Percentiles rank a stretch among this genome's conserved stretches.
Conservation (phyloP, 495 filamentous ascomycete species). For the Hyaloscypha finlandica region DNA sequence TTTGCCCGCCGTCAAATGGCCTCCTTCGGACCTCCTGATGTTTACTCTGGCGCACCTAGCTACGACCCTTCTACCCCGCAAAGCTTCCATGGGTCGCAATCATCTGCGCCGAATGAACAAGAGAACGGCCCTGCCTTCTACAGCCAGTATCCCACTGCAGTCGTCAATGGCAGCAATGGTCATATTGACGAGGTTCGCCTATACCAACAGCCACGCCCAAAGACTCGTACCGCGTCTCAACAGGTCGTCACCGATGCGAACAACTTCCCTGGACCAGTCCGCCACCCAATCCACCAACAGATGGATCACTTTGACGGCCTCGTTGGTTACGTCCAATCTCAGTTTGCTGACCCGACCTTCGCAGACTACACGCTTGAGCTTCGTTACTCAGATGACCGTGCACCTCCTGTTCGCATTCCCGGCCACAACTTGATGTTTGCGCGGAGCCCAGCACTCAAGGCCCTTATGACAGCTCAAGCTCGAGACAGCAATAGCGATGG, state of each 20-base stretch:
- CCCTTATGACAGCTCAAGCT: conserved; percentile 32
- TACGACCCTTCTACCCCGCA: conserved; percentile 52
- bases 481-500: conserved; percentile 28
- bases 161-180: conserved; percentile 36
- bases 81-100: conserved; percentile 56
- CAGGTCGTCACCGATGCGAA: not conserved
- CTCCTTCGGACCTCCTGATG: conserved; percentile 40
- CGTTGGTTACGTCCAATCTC: conserved; percentile 39
- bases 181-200: conserved; percentile 38
- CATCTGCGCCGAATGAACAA: conserved; percentile 42
- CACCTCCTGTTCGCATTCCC: conserved; percentile 41
- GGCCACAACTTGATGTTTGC: conserved; percentile 55
- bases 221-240: conserved; percentile 15
- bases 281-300: conserved; percentile 12
- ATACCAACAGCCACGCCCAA: conserved; percentile 32
- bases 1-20: conserved; percentile 38
- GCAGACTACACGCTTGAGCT: conserved; percentile 53
- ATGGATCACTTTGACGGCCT: conserved; percentile 42
- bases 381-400: conserved; percentile 40
- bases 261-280: conserved; percentile 20
- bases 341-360: conserved; percentile 44
- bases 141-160: conserved; percentile 33
- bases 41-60: conserved; percentile 35
- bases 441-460: conserved; percentile 48
- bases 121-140: conserved; percentile 38